Evolutionary conservation across 305 asterid species (phyloP).

Genomic region (Stenogyne calaminthoides): DNA sequence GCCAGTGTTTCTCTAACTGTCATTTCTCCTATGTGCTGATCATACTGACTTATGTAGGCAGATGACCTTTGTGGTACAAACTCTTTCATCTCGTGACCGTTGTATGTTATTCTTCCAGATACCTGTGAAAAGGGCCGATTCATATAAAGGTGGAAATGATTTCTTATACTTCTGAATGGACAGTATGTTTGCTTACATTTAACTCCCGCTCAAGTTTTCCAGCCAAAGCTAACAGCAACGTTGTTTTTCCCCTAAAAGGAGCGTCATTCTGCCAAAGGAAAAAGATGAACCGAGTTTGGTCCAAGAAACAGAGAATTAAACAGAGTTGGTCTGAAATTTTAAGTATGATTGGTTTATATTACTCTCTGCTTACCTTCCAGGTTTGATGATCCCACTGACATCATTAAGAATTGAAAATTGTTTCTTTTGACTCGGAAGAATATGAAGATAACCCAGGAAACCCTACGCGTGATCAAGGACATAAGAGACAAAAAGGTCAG

Average conservation of each 20-base stretch:
- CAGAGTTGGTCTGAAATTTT: not conserved
- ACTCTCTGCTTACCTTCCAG: conserved; percentile 98
- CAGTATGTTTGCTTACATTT: conserved; percentile 45
- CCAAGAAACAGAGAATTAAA: not conserved
- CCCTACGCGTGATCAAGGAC: conserved; percentile 42
- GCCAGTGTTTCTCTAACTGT: conserved; percentile 93
- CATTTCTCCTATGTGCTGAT: conserved; percentile 87
- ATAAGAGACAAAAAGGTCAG: conserved; percentile 16
- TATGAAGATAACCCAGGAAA: conserved; percentile 58
- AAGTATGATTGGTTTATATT: not conserved
- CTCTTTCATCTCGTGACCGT: conserved; percentile 76
- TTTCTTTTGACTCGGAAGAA: conserved; percentile 70
- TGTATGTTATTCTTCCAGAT: conserved; percentile 81
- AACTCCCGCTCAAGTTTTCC: conserved; percentile 77
- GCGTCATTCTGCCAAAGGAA: conserved; percentile 66
- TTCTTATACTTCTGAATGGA: not conserved
- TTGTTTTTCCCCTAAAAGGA: conserved; percentile 96
- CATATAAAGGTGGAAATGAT: not conserved
- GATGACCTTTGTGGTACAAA: conserved; percentile 87
- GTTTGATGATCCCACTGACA: conserved; percentile 89
- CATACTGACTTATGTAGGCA: conserved; percentile 91
- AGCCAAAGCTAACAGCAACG: conserved; percentile 81
- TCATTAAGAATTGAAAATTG: conserved; percentile 76
- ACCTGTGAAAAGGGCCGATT: conserved; percentile 39
- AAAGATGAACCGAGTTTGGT: not conserved